phyloP scores from a whole-genome alignment of 78 protist species.

The Protostelium mycophagum region DNA sequence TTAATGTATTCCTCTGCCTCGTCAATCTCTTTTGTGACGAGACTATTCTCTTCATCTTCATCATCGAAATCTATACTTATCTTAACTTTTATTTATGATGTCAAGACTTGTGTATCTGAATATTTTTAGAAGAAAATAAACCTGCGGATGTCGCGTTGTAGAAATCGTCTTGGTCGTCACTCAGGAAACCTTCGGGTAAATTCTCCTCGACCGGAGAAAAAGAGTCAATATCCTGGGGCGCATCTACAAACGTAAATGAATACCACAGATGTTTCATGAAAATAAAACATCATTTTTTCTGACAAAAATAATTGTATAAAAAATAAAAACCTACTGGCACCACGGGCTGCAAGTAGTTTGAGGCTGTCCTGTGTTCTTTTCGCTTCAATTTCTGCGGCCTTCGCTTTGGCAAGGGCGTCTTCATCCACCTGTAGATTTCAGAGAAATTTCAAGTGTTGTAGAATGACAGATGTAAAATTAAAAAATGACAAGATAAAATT shows the following conservation, averaged over 20 bases:
- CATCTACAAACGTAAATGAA: background rate
- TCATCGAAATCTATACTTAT: background rate
- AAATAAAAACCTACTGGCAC: too few relatives aligned
- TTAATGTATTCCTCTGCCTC: background rate
- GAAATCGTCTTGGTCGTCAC: background rate
- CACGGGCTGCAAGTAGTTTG: background rate
- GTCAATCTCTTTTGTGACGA: background rate
- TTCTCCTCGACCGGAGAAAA: background rate
- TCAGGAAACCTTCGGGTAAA: background rate
- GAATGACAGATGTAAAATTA: too few relatives aligned
- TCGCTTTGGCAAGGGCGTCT: background rate
- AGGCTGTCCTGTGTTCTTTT: background rate
- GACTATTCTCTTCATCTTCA: background rate
- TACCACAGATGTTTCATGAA: background rate
- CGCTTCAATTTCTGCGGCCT: background rate
- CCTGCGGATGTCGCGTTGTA: too few relatives aligned
- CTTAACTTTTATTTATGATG: background rate
- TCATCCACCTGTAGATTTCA: background rate
- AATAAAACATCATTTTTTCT: too few relatives aligned
- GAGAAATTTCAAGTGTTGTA: background rate
- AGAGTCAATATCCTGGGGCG: background rate
- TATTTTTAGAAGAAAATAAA: too few relatives aligned
- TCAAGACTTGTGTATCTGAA: background rate
- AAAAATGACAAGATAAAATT: background rate
- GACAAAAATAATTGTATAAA: too few relatives aligned